Evolutionary conservation across 768 basidiomycete genomes (phyloP), one percentile per base, ranked within the genome.

Genomic region (Leccinum pellstonianum): DNA sequence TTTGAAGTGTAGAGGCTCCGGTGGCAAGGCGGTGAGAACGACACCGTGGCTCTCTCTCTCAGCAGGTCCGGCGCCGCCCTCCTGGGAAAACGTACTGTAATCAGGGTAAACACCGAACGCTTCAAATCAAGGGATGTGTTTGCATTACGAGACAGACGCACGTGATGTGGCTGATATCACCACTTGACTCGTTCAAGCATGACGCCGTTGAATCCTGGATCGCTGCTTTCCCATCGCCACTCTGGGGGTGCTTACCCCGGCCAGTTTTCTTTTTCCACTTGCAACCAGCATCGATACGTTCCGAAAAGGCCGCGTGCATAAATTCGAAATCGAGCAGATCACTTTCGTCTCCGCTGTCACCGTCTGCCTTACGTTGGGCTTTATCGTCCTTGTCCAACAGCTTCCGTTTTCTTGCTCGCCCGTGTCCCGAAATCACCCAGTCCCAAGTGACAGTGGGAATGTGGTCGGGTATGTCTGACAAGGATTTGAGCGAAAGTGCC

Each of bases 371-470:
- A 12, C 58, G 54, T 31, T 68, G 64, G 11, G 54, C 62, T 50
- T 66, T 68, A 21, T 50, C 61, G 27, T 62, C 52, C 53, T n/a
- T 61, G 23, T 11, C 56, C 48, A 11, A 23, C 1, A 31, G 46
- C 58, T 19, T 62, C 52, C 49, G 57, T 57, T 60, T 66, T 63
- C 63, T 56, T 61, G 55, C 61, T 47, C 62, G 67, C 35, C 70
- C 68, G 8, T 78, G 71, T 10, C 79, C 80, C 4, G 77, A 74
- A 3, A 78, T 60, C 9, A 87, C 76, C 87, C 87, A 90, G 14
- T 66, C 64, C 88, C 87, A 90, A 38, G 67, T 82, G 33, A 90
- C 80, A 11, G 83, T 85, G 10, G 86, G 85, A 11, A 90, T 85
- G 47, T 82, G 75, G n/a, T 77, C 69, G 4, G 90, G 88, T 48